Evolutionary conservation across 345 rosid species (phyloP), one percentile per base, ranked within the genome.

Genomic region (Rubroshorea leprosula): DNA sequence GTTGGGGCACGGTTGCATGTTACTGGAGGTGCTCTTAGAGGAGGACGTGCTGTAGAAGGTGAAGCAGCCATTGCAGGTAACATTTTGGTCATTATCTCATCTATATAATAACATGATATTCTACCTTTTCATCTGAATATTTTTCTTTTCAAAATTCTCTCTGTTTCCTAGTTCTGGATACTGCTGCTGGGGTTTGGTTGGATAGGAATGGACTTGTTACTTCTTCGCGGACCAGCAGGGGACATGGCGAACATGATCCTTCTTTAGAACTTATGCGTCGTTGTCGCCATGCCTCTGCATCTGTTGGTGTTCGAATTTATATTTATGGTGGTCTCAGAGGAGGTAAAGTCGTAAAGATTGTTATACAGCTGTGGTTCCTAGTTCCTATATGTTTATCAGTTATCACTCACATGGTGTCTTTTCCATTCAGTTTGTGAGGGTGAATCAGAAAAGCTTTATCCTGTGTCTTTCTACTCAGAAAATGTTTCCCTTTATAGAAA

Each of bases 161-260:
- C 55, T 65, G 38, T 62, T 57, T 46, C 55, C 9, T 67, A 83
- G 99, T 93, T 66, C 80, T 93, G 83, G 99, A 93, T 83, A 89
- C 99, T 43, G 91, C 99, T 50, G 97, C 97, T 27, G 99, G 99
- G 52, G 94, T 78, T 63, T 93, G 99, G 99, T 68, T 93, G 87
- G 99, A 93, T 60, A 83, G 76, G 72, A 85, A 82, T 76, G 99
- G 97, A 72, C 86, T 78, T 53, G 96, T 93, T 55, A 89, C 95
- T 68, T 79, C 90, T 31, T 68, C 85, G 0, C 91, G 89, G 20
- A 51, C 74, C 16, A 63, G 72, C 71, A 93, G 78, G 76, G 95
- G 79, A 55, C 86, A 78, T 54, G 55, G 71, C 1, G 97, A 85
- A 23, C 76, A 75, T 62, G 96, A 93, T 72, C 80, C 95, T 22